Percentiles rank a stretch among this genome's conserved stretches.
Conservation (phyloP, 345 rosid genomes). For the Gossypium rotundifolium region DNA sequence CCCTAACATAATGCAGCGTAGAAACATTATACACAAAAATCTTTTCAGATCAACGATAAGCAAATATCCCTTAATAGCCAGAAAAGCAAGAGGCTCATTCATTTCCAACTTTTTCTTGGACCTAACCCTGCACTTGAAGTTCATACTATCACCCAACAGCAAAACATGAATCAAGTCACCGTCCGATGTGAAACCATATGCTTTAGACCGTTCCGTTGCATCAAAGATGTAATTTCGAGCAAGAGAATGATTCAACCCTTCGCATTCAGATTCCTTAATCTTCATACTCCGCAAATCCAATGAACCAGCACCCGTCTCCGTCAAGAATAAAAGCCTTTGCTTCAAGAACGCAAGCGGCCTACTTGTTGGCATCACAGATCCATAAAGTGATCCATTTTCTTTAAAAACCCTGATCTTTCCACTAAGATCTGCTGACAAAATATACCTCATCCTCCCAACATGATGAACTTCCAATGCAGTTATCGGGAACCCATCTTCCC, state of each 20-base stretch:
- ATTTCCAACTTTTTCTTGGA: conserved; percentile 64
- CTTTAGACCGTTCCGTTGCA: conserved; percentile 80
- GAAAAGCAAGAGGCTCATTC: conserved; percentile 60
- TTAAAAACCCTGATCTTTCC: conserved; percentile 62
- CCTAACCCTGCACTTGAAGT: conserved; percentile 89
- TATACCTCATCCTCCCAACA: conserved; percentile 74
- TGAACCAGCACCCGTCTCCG: conserved; percentile 90
- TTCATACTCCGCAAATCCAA: conserved; percentile 85
- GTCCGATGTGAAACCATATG: conserved; percentile 75
- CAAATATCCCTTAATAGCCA: conserved; percentile 82
- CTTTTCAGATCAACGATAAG: conserved; percentile 50
- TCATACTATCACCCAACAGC: conserved; percentile 71
- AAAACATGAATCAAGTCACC: conserved; percentile 79
- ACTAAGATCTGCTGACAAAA: conserved; percentile 53
- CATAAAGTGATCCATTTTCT: conserved; percentile 65
- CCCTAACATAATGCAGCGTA: conserved; percentile 65
- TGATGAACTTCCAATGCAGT: conserved; percentile 77
- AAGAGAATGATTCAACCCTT: conserved; percentile 67
- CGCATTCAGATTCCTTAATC: conserved; percentile 76
- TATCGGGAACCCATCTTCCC: conserved; percentile 38
- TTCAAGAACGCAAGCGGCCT: conserved; percentile 78
- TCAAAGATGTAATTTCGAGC: conserved; percentile 63
- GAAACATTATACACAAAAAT: conserved; percentile 80
- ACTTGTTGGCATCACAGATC: conserved; percentile 53
- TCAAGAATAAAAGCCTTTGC: conserved; percentile 89